phyloP scores from a whole-genome alignment of 179 eudicot species.

The Silene vulgaris region DNA sequence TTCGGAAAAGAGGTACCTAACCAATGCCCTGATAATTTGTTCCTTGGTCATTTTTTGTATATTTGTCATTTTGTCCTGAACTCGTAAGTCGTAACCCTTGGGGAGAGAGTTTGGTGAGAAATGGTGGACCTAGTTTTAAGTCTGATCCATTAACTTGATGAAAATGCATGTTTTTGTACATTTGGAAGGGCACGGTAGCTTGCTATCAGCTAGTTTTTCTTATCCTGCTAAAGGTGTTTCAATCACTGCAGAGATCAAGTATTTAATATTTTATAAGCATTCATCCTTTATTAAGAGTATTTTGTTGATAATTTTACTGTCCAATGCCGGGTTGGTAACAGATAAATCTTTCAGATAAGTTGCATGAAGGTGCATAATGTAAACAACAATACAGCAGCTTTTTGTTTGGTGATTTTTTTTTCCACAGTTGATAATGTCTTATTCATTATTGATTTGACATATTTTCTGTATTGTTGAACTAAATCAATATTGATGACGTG shows the following conservation, averaged over 20 bases:
- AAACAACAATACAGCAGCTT: not conserved
- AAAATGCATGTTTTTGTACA: not conserved
- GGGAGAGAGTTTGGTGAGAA: not conserved
- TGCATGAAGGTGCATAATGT: not conserved
- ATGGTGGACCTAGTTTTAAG: constrained; percentile 1
- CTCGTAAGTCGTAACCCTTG: not conserved
- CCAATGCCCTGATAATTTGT: constrained; percentile 29
- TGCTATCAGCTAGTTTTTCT: not conserved
- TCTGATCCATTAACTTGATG: not conserved
- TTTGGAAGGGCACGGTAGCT: not conserved
- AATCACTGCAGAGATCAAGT: not conserved
- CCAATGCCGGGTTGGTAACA: not conserved
- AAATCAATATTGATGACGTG: not conserved
- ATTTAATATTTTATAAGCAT: not conserved
- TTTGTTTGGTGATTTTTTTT: not conserved
- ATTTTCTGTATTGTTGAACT: not conserved
- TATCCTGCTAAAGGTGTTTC: not conserved
- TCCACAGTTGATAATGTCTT: not conserved
- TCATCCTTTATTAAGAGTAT: not conserved
- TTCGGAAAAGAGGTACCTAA: constrained; percentile 38
- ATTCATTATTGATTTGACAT: not conserved
- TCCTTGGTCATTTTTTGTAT: constrained; percentile 8
- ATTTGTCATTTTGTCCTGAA: not conserved
- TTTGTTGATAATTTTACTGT: not conserved
- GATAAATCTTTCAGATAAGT: constrained; percentile 8